Percentiles rank a stretch among this genome's conserved stretches.
Conservation (phyloP, 2,329 filamentous ascomycete genomes). For the Dactylellina haptotyla region DNA sequence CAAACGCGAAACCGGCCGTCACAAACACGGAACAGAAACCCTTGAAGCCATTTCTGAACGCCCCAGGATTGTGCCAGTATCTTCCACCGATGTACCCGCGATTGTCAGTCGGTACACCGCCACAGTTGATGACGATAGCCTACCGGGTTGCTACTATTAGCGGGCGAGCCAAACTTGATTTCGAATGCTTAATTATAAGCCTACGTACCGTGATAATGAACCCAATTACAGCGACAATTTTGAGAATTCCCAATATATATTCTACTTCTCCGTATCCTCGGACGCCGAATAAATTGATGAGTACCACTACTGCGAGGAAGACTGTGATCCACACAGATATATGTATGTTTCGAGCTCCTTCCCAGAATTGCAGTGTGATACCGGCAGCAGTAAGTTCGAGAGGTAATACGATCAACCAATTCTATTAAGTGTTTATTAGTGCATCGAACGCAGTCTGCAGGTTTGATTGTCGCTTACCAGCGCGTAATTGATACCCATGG, state of each 20-base stretch:
- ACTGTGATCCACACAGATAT: slow-evolving; percentile 54
- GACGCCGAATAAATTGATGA: slow-evolving; percentile 58
- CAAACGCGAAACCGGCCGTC: slow-evolving; percentile 69
- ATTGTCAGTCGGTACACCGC: slow-evolving; percentile 66
- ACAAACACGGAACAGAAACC: slow-evolving; percentile 70
- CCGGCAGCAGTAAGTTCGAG: slow-evolving; percentile 69
- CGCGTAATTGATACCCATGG: slow-evolving; percentile 68
- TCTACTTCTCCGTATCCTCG: slow-evolving; percentile 58
- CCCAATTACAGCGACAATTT: slow-evolving; percentile 57
- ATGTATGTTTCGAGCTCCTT: slow-evolving; percentile 37
- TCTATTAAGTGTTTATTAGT: slow-evolving; percentile 22
- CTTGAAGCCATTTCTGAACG: slow-evolving; percentile 65
- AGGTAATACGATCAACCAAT: slow-evolving; percentile 66
- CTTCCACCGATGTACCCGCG: slow-evolving; percentile 58
- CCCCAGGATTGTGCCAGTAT: slow-evolving; percentile 64
- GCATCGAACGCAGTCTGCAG: slow-evolving; percentile 54
- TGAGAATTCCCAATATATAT: slow-evolving; percentile 57
- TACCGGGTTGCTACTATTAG: slow-evolving; percentile 7
- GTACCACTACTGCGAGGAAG: slow-evolving; percentile 53
- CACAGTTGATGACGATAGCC: slow-evolving; percentile 66
- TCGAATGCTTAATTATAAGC: not conserved
- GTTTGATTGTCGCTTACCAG: slow-evolving; percentile 38
- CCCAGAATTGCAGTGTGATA: slow-evolving; percentile 53
- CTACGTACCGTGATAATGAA: slow-evolving; percentile 56
- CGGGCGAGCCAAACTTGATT: not conserved